These are phyloP conservation scores for Verticillium zaregamsianum DNA, from an alignment of 2,329 filamentous ascomycete species.

Conservation along the genomic window DNA sequence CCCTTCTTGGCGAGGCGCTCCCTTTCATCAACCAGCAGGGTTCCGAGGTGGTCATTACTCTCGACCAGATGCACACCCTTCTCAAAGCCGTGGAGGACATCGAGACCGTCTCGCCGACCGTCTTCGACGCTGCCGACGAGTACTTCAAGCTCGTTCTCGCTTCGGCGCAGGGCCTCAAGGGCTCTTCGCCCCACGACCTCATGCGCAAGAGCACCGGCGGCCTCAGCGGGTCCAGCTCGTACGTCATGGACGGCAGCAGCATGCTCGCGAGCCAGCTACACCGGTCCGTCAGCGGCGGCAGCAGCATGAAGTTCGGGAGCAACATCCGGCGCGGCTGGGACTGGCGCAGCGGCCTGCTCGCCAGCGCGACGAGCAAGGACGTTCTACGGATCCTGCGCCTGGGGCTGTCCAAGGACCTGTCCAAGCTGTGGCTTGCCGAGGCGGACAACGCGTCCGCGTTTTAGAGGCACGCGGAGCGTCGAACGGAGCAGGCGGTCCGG, in stretches of 20 bases:
- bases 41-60: slow-evolving; percentile 46
- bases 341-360: slow-evolving; percentile 73
- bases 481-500: background rate
- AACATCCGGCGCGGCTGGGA: slow-evolving; percentile 64
- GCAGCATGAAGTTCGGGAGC: slow-evolving; percentile 34
- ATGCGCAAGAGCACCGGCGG: slow-evolving; percentile 51
- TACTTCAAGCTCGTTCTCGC: slow-evolving; percentile 72
- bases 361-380: slow-evolving; percentile 59
- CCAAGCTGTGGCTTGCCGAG: slow-evolving; percentile 63
- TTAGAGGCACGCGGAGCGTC: slow-evolving; percentile 16
- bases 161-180: slow-evolving; percentile 60
- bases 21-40: slow-evolving; percentile 62
- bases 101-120: slow-evolving; percentile 67
- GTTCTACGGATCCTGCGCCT: slow-evolving; percentile 70
- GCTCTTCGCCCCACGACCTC: slow-evolving; percentile 61
- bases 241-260: slow-evolving; percentile 69
- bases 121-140: slow-evolving; percentile 71
- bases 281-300: slow-evolving; percentile 53
- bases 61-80: slow-evolving; percentile 69
- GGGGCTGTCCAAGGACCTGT: slow-evolving; percentile 71
- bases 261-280: slow-evolving; percentile 62
- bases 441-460: slow-evolving; percentile 51
- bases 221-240: slow-evolving; percentile 50
- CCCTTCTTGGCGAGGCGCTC: slow-evolving; percentile 78
- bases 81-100: slow-evolving; percentile 78